Evolutionary conservation across 169 alveolate genomes (phyloP), one percentile per base, ranked within the genome.

Genomic region (Theileria annulata): DNA sequence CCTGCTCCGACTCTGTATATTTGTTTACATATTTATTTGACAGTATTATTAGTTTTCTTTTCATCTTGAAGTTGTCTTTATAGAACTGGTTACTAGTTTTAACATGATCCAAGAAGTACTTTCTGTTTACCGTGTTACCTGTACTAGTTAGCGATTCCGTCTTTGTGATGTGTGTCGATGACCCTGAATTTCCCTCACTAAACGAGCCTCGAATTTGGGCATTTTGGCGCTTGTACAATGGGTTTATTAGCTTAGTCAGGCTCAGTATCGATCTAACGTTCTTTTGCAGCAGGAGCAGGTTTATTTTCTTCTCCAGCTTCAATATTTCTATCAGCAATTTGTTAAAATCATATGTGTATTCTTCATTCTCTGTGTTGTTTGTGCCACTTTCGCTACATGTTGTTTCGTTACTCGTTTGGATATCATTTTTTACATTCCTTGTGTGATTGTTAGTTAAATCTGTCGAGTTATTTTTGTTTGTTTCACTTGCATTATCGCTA

Each of bases 1-100:
- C 97, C 59, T 94, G 35, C n/a, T 21, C 33, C n/a, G 28, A 21
- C 27, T 25, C 27, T 19, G 17, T 21, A 19, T 19, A 21, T 8
- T 56, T 56, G 31, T 56, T 56, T 56, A 56, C 66, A 25, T 56
- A 56, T 8, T 64, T 64, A 25, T 37, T 64, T 21, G 54, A 19
- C 15, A 31, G 48, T 6, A 27, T 27, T 21, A 37, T 33, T 19
- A 64, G 17, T 25, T 64, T 64, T 37, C 54, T 64, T 25, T 33
- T 64, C 48, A 31, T 27, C 37, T 25, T 64, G 59, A 4, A 33
- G 30, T 37, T 13, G 54, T 64, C 72, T 25, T 64, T 64, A 25
- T 64, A 37, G 27, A 25, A n/a, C 27, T 64, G 48, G 72, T 33
- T 33, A 64, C 15, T 33, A 3, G 10, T 31, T 64, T 64, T 64